Percentiles rank a stretch among this genome's conserved stretches.
phyloP scores from a whole-genome alignment of 345 rosid genomes.

The Acer yangbiense region DNA sequence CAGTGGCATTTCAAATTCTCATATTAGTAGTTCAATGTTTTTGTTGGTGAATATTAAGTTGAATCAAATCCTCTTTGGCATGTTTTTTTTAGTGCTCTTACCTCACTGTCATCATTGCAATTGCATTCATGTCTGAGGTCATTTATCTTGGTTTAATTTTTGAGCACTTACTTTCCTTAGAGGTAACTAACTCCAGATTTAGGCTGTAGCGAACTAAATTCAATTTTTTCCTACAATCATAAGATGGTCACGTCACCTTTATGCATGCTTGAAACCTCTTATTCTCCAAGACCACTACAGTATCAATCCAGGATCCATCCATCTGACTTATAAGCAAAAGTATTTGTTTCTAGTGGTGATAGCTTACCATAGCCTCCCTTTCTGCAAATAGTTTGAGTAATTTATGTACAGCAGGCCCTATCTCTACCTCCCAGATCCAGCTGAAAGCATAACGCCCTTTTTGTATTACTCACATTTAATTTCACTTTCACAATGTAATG shows the following conservation, averaged over 20 bases:
- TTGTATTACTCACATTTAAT: neutral
- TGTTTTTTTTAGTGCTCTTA: neutral
- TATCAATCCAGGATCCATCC: neutral
- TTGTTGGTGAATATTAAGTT: neutral
- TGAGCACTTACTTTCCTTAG: neutral
- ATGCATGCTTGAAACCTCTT: neutral
- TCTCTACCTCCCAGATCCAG: neutral
- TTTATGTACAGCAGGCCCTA: neutral
- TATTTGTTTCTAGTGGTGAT: neutral
- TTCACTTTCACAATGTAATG: neutral
- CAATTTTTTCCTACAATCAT: neutral
- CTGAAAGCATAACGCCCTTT: constrained; percentile 5
- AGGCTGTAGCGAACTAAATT: neutral
- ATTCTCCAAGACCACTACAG: neutral
- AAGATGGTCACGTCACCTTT: neutral
- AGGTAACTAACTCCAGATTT: neutral
- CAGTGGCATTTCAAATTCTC: neutral
- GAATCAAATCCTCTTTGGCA: neutral
- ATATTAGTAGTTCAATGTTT: neutral
- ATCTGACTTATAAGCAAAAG: neutral
- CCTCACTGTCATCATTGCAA: neutral
- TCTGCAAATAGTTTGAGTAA: neutral
- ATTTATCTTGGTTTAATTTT: neutral
- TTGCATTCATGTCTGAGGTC: neutral
- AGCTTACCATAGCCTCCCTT: neutral